These are phyloP conservation scores for Phanerochaete carnosa DNA, from an alignment of 768 basidiomycete genomes.

Conservation along the genomic window DNA sequence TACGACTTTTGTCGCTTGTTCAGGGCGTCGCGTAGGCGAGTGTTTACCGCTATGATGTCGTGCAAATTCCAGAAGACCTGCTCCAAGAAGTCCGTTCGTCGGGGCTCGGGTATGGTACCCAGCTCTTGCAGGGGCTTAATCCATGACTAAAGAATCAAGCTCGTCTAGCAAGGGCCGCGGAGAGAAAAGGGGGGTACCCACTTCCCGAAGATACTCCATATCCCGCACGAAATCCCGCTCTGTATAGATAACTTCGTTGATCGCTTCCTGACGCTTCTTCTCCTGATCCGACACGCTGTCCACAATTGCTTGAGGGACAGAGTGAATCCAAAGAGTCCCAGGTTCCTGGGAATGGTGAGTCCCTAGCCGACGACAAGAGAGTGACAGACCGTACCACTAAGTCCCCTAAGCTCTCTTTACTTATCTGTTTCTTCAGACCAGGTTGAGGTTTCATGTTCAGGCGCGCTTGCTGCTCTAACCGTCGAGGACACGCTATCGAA, in stretches of 20 bases:
- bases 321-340: slow-evolving; percentile 93
- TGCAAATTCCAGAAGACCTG: slow-evolving; percentile 99
- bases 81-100: slow-evolving; percentile 80
- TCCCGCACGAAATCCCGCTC: slow-evolving; percentile 98
- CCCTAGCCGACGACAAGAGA: neutral
- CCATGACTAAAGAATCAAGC: slow-evolving; percentile 61
- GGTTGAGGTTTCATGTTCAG: slow-evolving; percentile 94
- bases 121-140: slow-evolving; percentile 77
- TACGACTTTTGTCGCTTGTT: slow-evolving; percentile 95
- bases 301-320: slow-evolving; percentile 90
- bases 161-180: neutral
- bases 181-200: slow-evolving; percentile 35
- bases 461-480: slow-evolving; percentile 91
- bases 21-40: slow-evolving; percentile 85
- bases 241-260: slow-evolving; percentile 94
- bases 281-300: slow-evolving; percentile 90
- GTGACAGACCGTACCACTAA: slow-evolving; percentile 47
- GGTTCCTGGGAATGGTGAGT: slow-evolving; percentile 48
- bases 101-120: slow-evolving; percentile 71
- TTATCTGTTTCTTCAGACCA: slow-evolving; percentile 81
- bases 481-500: slow-evolving; percentile 91
- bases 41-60: slow-evolving; percentile 91
- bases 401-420: slow-evolving; percentile 78
- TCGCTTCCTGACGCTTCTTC: slow-evolving; percentile 95
- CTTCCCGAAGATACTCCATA: slow-evolving; percentile 96